Evolutionary conservation across 768 basidiomycete genomes (phyloP).

Genomic region (Aureoboletus auriporus): DNA sequence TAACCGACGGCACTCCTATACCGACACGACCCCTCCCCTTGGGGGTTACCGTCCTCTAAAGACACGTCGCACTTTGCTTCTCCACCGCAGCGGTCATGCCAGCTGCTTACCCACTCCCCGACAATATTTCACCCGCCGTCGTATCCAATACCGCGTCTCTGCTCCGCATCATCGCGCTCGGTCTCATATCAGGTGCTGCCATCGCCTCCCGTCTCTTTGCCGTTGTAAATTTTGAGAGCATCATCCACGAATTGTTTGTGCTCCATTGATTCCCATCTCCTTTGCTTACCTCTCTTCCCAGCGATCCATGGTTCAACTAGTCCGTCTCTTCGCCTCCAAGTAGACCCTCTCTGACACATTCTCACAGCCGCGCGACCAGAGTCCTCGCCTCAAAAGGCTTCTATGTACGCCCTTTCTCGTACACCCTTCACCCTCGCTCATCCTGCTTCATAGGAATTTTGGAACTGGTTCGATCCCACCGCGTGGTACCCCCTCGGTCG

Average conservation of each 20-base stretch:
- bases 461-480: conserved; percentile 99
- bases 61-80: no score
- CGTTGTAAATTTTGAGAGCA: conserved; percentile 97
- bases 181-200: conserved; percentile 89
- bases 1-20: no score
- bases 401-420: conserved; percentile 60
- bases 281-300: conserved; percentile 26
- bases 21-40: conserved; percentile 8
- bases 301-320: conserved; percentile 99
- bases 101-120: no score
- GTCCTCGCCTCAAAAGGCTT: conserved; percentile 92
- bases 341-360: not conserved
- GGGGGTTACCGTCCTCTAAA: conserved; percentile 11
- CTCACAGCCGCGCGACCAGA: conserved; percentile 79
- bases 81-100: no score
- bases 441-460: conserved; percentile 75
- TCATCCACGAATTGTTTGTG: conserved; percentile 97
- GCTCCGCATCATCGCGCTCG: conserved; percentile 85
- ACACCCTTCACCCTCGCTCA: conserved; percentile 2
- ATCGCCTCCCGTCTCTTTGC: conserved; percentile 96
- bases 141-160: conserved; percentile 87
- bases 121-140: conserved; percentile 63
- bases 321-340: conserved; percentile 39
- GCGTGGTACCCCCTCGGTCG: conserved; percentile 99
- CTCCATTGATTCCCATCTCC: not conserved